These are phyloP conservation scores for Phytomonas serpens DNA, from an alignment of 208 protist species.

Conservation along the genomic window DNA sequence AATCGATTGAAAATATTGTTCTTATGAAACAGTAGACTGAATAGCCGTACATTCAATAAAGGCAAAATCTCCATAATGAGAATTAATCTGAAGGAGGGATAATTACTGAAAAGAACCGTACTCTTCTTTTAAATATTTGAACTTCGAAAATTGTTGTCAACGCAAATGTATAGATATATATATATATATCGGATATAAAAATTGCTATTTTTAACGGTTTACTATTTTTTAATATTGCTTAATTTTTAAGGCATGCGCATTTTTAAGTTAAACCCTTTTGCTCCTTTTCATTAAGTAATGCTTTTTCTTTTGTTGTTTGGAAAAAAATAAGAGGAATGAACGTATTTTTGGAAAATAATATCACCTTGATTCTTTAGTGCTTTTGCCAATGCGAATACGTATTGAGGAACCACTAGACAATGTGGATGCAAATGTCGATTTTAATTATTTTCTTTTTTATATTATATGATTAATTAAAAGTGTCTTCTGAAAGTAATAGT, in stretches of 20 bases:
- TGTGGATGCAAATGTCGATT: not conserved
- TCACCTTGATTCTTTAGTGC: not conserved
- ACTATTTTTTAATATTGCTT: constrained; percentile 1
- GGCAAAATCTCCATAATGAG: constrained; percentile 3
- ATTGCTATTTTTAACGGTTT: not conserved
- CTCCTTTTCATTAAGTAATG: too few relatives aligned
- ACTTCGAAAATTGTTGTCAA: too few relatives aligned
- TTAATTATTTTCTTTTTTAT: not conserved
- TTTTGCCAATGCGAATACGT: not conserved
- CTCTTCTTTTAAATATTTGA: too few relatives aligned
- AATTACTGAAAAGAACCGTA: too few relatives aligned
- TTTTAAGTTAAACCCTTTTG: too few relatives aligned
- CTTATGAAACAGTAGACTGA: constrained; percentile 20
- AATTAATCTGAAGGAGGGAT: not conserved
- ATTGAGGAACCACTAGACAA: constrained; percentile 8
- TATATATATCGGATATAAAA: not conserved
- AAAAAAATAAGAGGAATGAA: constrained; percentile 13
- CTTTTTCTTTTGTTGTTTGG: too few relatives aligned
- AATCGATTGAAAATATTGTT: constrained; percentile 65
- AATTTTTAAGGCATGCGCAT: constrained; percentile 3
- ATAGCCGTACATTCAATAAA: constrained; percentile 5
- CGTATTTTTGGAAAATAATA: not conserved
- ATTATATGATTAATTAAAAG: not conserved
- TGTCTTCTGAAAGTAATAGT: not conserved
- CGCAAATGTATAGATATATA: too few relatives aligned